phyloP scores from a whole-genome alignment of 1,139 yeast species.

The Hyphopichia buzzinii region DNA sequence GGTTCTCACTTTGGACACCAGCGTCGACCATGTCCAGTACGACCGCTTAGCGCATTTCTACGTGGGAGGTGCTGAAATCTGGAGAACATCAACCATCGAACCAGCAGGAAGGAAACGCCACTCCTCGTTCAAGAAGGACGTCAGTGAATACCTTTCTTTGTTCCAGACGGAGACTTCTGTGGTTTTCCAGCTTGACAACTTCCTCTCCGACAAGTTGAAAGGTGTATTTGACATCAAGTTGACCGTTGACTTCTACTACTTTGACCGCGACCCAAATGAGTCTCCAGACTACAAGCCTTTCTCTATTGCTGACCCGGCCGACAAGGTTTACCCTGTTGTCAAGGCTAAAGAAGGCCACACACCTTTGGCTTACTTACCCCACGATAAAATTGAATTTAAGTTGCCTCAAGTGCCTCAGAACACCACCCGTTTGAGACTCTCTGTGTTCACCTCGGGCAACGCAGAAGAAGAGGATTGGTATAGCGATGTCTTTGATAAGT shows the following conservation, averaged over 20 bases:
- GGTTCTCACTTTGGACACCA: conserved; percentile 55
- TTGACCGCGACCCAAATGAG: conserved; percentile 3
- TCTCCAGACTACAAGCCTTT: conserved; percentile 14
- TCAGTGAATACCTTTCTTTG: conserved; percentile 53
- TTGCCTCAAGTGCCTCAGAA: conserved; percentile 45
- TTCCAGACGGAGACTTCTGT: conserved; percentile 40
- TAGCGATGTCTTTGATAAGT: conserved; percentile 55
- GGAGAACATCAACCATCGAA: conserved; percentile 87
- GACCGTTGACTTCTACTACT: conserved; percentile 49
- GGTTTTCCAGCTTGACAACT: conserved; percentile 64
- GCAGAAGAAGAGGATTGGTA: conserved; percentile 87
- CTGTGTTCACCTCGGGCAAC: conserved; percentile 71
- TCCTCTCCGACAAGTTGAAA: conserved; percentile 52
- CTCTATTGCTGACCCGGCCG: conserved; percentile 27
- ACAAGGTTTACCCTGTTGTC: conserved; percentile 30
- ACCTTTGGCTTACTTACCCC: conserved; percentile 46
- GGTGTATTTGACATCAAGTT: conserved; percentile 62
- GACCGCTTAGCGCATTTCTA: conserved; percentile 75
- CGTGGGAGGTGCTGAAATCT: conserved; percentile 63
- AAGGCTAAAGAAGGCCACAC: conserved; percentile 23
- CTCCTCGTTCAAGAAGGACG: conserved; percentile 59
- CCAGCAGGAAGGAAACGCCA: conserved; percentile 54
- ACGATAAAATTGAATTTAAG: conserved; percentile 27
- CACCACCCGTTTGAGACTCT: conserved; percentile 57
- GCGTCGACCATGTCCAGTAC: conserved; percentile 67